Evolutionary conservation across 192 early-diverging fungal species (phyloP), one percentile per base, ranked within the genome.

Genomic region (Neocallimastix lanati): DNA sequence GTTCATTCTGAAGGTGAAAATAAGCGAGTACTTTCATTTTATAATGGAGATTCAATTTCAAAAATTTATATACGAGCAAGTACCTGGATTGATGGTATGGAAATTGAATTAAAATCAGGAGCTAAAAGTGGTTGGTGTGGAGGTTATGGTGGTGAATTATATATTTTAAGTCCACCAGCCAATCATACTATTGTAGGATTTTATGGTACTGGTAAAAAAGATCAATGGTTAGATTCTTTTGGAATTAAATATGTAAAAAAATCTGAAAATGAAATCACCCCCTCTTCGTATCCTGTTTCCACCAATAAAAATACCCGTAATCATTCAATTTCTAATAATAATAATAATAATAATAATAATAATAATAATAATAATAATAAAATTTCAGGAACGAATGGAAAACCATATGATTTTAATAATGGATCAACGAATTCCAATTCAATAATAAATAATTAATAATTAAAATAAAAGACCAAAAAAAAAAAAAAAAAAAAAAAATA

Each of bases 1-100:
- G 91, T 90, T 36, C 82, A 83, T 76, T 78, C 50, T 12, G 29
- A 77, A 79, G 79, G 79, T 76, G 36, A 76, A 13, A 77, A 78
- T n/a, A 36, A 77, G 25, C 36, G 79, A 16, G 79, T 81, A 9
- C 82, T 88, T 35, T 35, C 33, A 1, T 84, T 92, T 29, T 80
- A 79, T 2, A 79, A 82, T 29, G 90, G 84, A 40, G 91, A 92
- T 33, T 80, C 82, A 6, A 80, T 91, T 50, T 81, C 82, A 27
- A 78, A 83, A 15, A 82, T 92, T 29, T 58, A 85, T n/a, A 85
- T 90, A 29, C 81, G 83, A 18, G 80, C 85, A n/a, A 90, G 91
- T 28, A 84, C 82, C 40, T 91, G 87, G 86, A 84, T 92, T 78
- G 91, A 92, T 78, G 90, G 91, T 0, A 35, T 92, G 1, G 87